These are phyloP conservation scores for Camellia japonica DNA, from an alignment of 148 eudicot genomes.

Conservation along the genomic window DNA sequence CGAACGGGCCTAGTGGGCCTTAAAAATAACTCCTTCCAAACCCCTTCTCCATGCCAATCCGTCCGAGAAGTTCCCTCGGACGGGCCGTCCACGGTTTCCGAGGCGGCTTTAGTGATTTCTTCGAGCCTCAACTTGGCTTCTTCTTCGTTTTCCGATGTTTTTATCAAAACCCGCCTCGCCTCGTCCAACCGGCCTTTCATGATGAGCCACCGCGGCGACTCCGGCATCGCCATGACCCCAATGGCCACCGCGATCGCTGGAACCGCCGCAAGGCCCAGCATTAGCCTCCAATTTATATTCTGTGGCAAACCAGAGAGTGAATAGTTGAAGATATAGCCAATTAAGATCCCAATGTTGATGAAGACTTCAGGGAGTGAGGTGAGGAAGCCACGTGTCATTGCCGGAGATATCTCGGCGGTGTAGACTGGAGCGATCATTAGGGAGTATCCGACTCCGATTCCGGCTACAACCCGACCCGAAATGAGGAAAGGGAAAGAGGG, in stretches of 20 bases:
- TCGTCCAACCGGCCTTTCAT: slow-evolving; percentile 55
- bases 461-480: slow-evolving; percentile 74
- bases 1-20: slow-evolving; percentile 46
- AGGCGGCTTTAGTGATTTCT: slow-evolving; percentile 53
- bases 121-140: slow-evolving; percentile 63
- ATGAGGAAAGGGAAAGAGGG: slow-evolving; percentile 65
- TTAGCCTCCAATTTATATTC: slow-evolving; percentile 68
- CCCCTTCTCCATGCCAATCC: slow-evolving; percentile 50
- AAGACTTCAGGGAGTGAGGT: slow-evolving; percentile 78
- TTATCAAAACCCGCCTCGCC: slow-evolving; percentile 49
- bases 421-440: slow-evolving; percentile 93
- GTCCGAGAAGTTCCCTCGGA: background rate
- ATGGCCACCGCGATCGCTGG: slow-evolving; percentile 55
- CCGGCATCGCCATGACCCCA: slow-evolving; percentile 76
- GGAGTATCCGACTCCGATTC: slow-evolving; percentile 86
- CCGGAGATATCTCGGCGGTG: slow-evolving; percentile 81
- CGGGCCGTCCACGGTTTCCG: background rate
- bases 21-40: slow-evolving; percentile 73
- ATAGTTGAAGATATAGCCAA: slow-evolving; percentile 66
- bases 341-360: slow-evolving; percentile 70
- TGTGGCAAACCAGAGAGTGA: slow-evolving; percentile 50
- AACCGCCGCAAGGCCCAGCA: slow-evolving; percentile 72
- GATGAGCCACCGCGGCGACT: slow-evolving; percentile 91
- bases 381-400: slow-evolving; percentile 72
- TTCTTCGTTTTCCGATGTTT: slow-evolving; percentile 47